These are phyloP conservation scores for Claviceps africana DNA, from an alignment of 2,329 filamentous ascomycete species.

Conservation along the genomic window DNA sequence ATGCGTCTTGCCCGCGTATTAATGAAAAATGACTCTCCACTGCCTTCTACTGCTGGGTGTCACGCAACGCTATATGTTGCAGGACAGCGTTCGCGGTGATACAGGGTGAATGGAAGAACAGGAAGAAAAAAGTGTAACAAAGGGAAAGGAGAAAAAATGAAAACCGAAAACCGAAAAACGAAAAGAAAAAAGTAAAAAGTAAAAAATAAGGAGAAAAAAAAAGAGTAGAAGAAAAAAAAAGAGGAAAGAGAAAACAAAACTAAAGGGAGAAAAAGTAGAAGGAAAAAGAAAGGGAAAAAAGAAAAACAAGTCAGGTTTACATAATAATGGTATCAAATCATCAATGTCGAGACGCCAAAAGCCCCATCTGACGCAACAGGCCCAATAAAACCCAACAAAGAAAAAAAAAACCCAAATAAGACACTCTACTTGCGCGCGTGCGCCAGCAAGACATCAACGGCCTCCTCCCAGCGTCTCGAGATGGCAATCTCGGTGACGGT, in stretches of 20 bases:
- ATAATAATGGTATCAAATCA: too few relatives aligned
- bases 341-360: too few relatives aligned
- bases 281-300: not conserved
- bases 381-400: too few relatives aligned
- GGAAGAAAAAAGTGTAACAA: not conserved
- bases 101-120: too few relatives aligned
- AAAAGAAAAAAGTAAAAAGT: not conserved
- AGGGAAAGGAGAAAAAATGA: not conserved
- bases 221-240: not conserved
- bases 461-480: constrained; percentile 45
- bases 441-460: constrained; percentile 34
- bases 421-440: constrained; percentile 1
- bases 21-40: too few relatives aligned
- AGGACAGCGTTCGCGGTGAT: too few relatives aligned
- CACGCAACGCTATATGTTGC: too few relatives aligned
- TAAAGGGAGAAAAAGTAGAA: not conserved
- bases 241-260: not conserved
- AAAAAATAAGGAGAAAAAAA: not conserved
- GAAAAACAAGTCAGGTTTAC: too few relatives aligned
- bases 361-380: too few relatives aligned
- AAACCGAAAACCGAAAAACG: not conserved
- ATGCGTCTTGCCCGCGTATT: too few relatives aligned
- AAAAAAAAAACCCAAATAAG: too few relatives aligned
- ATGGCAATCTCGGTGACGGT: constrained; percentile 44
- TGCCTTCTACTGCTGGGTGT: too few relatives aligned